phyloP scores from a whole-genome alignment of 1,139 yeast species.

The Yamadazyma sp. region DNA sequence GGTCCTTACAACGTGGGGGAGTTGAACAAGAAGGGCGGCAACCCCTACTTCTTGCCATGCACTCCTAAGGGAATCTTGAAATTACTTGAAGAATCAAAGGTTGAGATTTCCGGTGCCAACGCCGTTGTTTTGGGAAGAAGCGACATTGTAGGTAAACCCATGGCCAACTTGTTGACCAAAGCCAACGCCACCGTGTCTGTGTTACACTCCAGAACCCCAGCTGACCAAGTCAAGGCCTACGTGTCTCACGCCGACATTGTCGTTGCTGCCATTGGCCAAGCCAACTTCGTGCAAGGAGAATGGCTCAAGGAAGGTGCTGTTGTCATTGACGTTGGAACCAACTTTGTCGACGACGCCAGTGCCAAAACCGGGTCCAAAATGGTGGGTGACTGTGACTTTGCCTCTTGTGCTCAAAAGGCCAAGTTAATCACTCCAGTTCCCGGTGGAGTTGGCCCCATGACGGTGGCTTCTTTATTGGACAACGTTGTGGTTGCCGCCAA shows the following conservation, averaged over 20 bases:
- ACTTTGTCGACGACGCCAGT: constrained; percentile 73
- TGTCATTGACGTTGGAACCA: constrained; percentile 96
- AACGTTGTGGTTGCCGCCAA: constrained; percentile 86
- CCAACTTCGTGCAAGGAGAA: constrained; percentile 80
- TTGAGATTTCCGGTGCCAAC: constrained; percentile 67
- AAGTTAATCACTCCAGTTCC: constrained; percentile 92
- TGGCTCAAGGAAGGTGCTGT: constrained; percentile 86
- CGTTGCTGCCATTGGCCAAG: constrained; percentile 87
- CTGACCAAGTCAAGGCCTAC: constrained; percentile 54
- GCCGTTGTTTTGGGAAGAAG: constrained; percentile 97
- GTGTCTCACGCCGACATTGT: constrained; percentile 82
- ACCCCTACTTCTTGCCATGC: constrained; percentile 86
- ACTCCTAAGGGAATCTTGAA: constrained; percentile 95
- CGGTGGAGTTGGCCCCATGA: constrained; percentile 99
- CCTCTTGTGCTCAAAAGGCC: constrained; percentile 64
- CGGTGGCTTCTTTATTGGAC: constrained; percentile 92
- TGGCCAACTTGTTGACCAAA: constrained; percentile 75
- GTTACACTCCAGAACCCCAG: constrained; percentile 70
- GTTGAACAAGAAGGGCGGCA: constrained; percentile 83
- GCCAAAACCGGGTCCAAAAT: constrained; percentile 82
- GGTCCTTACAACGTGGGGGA: constrained; percentile 91
- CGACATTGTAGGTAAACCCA: constrained; percentile 95
- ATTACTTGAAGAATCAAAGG: constrained; percentile 63
- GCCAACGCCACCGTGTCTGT: constrained; percentile 87
- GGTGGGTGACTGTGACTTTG: constrained; percentile 93